phyloP scores from a whole-genome alignment of 1,139 yeast species.

The Meyerozyma elateridarum region DNA sequence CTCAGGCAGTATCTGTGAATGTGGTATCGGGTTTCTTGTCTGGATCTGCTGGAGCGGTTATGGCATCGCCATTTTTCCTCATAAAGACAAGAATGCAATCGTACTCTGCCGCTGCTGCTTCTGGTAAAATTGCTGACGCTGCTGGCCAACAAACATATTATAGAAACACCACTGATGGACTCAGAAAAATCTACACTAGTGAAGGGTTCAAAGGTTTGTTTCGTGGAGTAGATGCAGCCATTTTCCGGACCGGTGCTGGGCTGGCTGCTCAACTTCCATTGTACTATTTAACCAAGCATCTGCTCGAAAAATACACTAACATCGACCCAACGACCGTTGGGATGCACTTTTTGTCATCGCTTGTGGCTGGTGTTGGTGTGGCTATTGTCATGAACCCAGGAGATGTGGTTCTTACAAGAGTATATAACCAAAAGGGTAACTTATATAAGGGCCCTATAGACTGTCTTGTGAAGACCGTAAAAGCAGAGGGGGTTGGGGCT shows the following conservation, averaged over 20 bases:
- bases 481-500: conserved; percentile 80
- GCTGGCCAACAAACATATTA: conserved; percentile 90
- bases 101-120: conserved; percentile 44
- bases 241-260: conserved; percentile 91
- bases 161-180: conserved; percentile 62
- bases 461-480: conserved; percentile 77
- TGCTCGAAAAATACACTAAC: conserved; percentile 40
- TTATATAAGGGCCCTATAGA: conserved; percentile 84
- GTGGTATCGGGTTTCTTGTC: conserved; percentile 79
- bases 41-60: conserved; percentile 84
- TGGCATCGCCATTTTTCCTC: conserved; percentile 88
- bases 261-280: conserved; percentile 95
- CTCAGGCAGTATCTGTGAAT: conserved; percentile 60
- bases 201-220: conserved; percentile 81
- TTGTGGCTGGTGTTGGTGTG: conserved; percentile 86
- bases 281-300: conserved; percentile 70
- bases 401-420: conserved; percentile 91
- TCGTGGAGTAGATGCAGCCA: conserved; percentile 93
- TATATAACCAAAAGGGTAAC: conserved; percentile 90
- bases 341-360: conserved; percentile 70
- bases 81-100: conserved; percentile 97
- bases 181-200: conserved; percentile 50
- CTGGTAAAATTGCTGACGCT: conserved; percentile 2
- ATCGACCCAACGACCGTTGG: conserved; percentile 60
- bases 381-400: conserved; percentile 96